Conservation (phyloP, 768 basidiomycete species). For the Pleurotus cornucopiae region DNA sequence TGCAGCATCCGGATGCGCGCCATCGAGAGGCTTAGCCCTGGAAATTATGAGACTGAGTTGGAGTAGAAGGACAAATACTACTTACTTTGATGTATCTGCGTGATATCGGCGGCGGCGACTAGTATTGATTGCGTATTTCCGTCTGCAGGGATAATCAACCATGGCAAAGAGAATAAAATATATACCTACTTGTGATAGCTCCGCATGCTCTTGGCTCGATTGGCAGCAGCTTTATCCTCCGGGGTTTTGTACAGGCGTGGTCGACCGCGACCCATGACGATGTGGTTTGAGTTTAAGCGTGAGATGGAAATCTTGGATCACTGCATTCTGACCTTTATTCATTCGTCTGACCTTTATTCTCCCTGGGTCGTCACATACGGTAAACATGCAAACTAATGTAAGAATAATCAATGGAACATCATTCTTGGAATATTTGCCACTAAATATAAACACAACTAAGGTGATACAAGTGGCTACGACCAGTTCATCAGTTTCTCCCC, state of each 20-base stretch:
- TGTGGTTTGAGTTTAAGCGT: background rate
- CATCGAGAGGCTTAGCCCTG: background rate
- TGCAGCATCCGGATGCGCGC: background rate
- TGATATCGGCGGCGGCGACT: background rate
- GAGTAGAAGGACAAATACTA: background rate
- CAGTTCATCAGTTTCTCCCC: background rate
- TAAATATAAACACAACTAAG: background rate
- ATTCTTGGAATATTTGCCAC: background rate
- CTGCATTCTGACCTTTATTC: background rate
- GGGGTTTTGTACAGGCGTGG: conserved; percentile 5
- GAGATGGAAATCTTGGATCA: background rate
- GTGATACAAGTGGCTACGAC: background rate
- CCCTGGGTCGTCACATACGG: background rate
- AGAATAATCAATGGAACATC: background rate
- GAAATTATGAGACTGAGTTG: background rate
- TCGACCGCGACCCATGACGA: conserved; percentile 8
- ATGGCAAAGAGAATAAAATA: background rate
- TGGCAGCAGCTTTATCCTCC: conserved; percentile 11
- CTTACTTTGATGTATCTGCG: background rate
- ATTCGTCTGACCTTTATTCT: background rate
- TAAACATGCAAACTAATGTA: background rate
- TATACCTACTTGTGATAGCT: conserved; percentile 13
- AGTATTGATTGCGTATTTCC: background rate
- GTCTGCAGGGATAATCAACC: background rate
- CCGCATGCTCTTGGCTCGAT: conserved; percentile 13